Evolutionary conservation across 2,329 filamentous ascomycete species (phyloP).

Genomic region (Claviceps fusiformis): DNA sequence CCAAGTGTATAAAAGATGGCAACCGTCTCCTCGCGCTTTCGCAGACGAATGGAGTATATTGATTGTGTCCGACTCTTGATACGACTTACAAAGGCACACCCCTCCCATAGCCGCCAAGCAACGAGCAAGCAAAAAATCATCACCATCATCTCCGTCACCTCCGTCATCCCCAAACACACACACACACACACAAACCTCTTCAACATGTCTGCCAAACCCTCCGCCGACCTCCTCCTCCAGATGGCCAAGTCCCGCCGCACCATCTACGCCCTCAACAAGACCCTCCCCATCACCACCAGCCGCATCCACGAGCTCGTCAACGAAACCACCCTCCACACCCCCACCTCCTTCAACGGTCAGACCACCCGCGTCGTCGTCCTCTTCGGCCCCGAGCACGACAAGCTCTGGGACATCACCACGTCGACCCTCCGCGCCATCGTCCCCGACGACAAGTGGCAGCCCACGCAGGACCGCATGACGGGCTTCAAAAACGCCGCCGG

Average conservation of each 20-base stretch:
- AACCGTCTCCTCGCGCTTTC: too few relatives aligned
- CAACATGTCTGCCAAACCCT: constrained; percentile 28
- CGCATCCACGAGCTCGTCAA: constrained; percentile 53
- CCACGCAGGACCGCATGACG: constrained; percentile 29
- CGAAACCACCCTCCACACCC: constrained; percentile 52
- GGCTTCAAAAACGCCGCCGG: constrained; percentile 62
- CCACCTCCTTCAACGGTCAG: constrained; percentile 82
- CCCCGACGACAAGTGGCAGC: constrained; percentile 46
- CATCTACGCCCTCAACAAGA: constrained; percentile 54
- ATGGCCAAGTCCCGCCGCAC: constrained; percentile 55
- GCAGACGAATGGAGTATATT: too few relatives aligned
- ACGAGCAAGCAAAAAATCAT: neutral
- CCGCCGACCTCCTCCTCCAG: constrained; percentile 42
- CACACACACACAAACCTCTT: too few relatives aligned
- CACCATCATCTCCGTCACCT: too few relatives aligned
- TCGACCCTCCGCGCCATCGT: constrained; percentile 42
- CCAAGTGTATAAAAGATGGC: neutral
- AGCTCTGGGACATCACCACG: constrained; percentile 66
- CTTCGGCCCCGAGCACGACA: constrained; percentile 69
- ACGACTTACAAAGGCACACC: neutral
- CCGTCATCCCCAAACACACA: too few relatives aligned
- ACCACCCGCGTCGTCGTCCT: constrained; percentile 66
- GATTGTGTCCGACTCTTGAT: too few relatives aligned
- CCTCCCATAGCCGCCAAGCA: neutral
- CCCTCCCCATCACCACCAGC: constrained; percentile 35